Evolutionary conservation across 1,284 basidiomycete species (phyloP).

Genomic region (Rhodofomes roseus): DNA sequence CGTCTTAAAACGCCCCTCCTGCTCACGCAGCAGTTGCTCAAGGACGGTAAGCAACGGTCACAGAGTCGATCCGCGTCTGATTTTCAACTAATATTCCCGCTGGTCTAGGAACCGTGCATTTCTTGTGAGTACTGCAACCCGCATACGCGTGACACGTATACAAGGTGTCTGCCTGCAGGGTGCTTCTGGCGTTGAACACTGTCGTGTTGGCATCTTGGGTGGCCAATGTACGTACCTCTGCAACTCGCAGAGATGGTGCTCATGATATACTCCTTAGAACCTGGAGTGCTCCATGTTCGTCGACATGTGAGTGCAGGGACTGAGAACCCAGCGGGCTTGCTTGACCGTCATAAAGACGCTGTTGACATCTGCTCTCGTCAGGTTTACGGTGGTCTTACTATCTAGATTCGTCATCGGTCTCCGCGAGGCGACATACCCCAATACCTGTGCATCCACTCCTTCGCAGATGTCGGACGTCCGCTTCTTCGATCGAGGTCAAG

Average conservation of each 20-base stretch:
- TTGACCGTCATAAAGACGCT: not conserved
- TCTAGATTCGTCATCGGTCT: not conserved
- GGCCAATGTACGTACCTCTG: not conserved
- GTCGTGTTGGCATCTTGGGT: not conserved
- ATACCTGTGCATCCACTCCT: not conserved
- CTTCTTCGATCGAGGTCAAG: not conserved
- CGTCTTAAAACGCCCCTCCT: not conserved
- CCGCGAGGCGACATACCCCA: not conserved
- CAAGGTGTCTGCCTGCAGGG: not conserved
- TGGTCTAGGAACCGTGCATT: not conserved
- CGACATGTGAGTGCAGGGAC: not conserved
- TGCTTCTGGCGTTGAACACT: not conserved
- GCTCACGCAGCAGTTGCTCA: not conserved
- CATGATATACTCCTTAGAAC: not conserved
- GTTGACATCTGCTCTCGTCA: not conserved
- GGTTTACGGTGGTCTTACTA: not conserved
- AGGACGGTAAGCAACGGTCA: not conserved
- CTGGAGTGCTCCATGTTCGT: not conserved
- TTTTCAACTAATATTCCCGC: not conserved
- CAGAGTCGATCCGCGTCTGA: not conserved
- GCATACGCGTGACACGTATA: not conserved
- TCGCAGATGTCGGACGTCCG: not conserved
- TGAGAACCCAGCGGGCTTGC: too few relatives aligned
- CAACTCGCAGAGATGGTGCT: not conserved
- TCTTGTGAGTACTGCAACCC: not conserved